Base-by-base conservation (phyloP, 148 eudicot species). In the Heliamphora exappendiculata region DNA sequence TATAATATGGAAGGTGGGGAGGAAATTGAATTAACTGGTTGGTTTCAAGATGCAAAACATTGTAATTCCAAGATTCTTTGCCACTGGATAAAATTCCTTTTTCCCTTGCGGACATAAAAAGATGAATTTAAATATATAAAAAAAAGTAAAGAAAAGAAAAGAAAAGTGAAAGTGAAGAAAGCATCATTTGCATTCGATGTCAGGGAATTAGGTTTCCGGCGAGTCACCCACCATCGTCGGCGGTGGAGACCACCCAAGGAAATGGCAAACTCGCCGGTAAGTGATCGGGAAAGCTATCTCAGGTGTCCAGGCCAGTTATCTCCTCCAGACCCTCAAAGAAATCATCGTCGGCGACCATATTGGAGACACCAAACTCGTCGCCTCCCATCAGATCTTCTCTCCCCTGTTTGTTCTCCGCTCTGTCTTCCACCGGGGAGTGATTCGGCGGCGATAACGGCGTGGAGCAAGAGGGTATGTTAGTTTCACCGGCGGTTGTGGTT, bases 281-380 rank as follows among this genome's bases (percentile, higher is more conserved):
- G 3, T 69, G 85, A 66, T 82, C 87, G 9, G 85, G 70, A 1
- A 83, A 79, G 49, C 83, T 68, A 67, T 89, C 91, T 45, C 85
- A 87, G 19, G 78, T 75, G 11, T 62, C 85, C n/a, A 82, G 34
- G 24, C 72, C 80, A 11, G 83, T 87, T 33, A 91, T 84, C 29
- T 88, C 90, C 75, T 89, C 98, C 81, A 93, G 80, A 14, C 96
- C 96, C 60, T 79, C 86, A 31, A 87, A 93, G 82, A 93, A 93
- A 82, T 93, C 96, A 47, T 89, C 97, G 2, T 79, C 80, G 9
- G 87, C 44, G 14, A 81, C 79, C 85, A 85, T 81, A 51, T 91
- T 86, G 1, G 84, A 86, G 2, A 75, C 28, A 33, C 78, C 84
- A 68, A 85, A 76, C 26, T 86, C 92, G 13, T 85, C 91, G 0